phyloP scores from a whole-genome alignment of 805 yeast genomes.

The Lachancea dasiensis region DNA sequence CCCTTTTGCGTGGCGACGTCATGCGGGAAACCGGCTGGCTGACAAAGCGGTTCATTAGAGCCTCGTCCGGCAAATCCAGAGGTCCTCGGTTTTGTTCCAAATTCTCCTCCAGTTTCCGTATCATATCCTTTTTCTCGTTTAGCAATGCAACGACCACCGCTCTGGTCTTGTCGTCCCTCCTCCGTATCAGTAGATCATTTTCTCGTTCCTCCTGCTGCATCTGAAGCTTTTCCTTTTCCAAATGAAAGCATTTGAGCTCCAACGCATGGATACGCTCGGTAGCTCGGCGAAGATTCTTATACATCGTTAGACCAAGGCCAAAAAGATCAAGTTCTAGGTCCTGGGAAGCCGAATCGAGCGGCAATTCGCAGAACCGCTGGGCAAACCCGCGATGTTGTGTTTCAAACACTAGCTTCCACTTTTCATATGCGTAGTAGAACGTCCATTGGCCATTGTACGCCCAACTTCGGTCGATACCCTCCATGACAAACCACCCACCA shows the following conservation, averaged over 20 bases:
- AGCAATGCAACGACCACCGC: slow-evolving; percentile 18
- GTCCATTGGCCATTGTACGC: slow-evolving; percentile 16
- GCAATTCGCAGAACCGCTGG: slow-evolving; percentile 21
- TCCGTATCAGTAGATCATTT: slow-evolving; percentile 14
- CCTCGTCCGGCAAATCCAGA: slow-evolving; percentile 4
- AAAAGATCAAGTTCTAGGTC: slow-evolving; percentile 25
- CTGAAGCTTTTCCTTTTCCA: slow-evolving; percentile 5
- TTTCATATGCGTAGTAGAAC: slow-evolving; percentile 11
- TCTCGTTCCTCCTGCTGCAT: neutral
- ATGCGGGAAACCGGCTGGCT: slow-evolving; percentile 7
- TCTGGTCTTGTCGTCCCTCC: slow-evolving; percentile 22
- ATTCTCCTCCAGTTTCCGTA: slow-evolving; percentile 2
- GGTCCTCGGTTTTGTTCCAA: slow-evolving; percentile 4
- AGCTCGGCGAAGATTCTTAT: slow-evolving; percentile 9
- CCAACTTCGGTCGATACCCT: slow-evolving; percentile 3
- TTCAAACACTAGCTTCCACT: slow-evolving; percentile 21
- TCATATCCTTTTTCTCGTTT: slow-evolving; percentile 24
- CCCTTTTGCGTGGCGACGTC: slow-evolving; percentile 7
- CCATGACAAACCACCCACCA: slow-evolving; percentile 14
- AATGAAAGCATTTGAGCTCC: neutral
- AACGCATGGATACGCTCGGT: slow-evolving; percentile 10
- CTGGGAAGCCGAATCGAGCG: slow-evolving; percentile 10
- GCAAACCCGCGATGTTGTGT: slow-evolving; percentile 15
- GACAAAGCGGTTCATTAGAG: slow-evolving; percentile 4
- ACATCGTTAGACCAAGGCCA: slow-evolving; percentile 17